Conservation (phyloP, 192 early-diverging fungal species). For the Coemansia sp. region DNA sequence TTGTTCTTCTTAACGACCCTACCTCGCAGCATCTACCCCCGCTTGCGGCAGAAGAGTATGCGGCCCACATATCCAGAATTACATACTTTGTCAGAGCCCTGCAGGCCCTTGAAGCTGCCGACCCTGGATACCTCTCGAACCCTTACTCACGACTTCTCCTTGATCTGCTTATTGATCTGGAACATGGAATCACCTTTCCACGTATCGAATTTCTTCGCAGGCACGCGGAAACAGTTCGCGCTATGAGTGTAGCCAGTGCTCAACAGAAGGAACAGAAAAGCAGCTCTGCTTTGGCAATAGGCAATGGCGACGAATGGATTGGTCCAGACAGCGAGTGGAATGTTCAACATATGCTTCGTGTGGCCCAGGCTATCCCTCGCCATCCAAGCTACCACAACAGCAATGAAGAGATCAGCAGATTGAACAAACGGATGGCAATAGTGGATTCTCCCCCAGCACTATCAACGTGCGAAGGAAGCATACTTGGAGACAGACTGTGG, state of each 20-base stretch:
- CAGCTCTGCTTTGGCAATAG: constrained; percentile 27
- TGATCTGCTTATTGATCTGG: constrained; percentile 43
- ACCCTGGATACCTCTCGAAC: constrained; percentile 34
- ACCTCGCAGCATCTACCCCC: constrained; percentile 37
- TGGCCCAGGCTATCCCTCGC: constrained; percentile 33
- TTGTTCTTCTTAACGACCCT: constrained; percentile 28
- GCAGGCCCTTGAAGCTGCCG: constrained; percentile 40
- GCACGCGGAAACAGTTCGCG: constrained; percentile 37
- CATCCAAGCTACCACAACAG: constrained; percentile 20
- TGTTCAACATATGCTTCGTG: constrained; percentile 20
- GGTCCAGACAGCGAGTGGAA: neutral
- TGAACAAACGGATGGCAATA: neutral
- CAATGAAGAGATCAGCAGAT: neutral
- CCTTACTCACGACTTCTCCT: constrained; percentile 39
- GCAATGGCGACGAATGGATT: constrained; percentile 8
- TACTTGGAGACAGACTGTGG: constrained; percentile 30
- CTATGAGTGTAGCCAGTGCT: constrained; percentile 13
- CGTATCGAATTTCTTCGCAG: constrained; percentile 39
- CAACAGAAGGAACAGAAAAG: neutral
- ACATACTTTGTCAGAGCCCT: constrained; percentile 39
- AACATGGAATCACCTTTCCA: constrained; percentile 33
- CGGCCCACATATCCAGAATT: constrained; percentile 29
- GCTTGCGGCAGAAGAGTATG: constrained; percentile 42
- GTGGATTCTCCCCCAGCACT: constrained; percentile 4
- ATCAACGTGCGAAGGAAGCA: constrained; percentile 7